Conservation (phyloP, 306 rosid species). For the Rubus parviflorus region DNA sequence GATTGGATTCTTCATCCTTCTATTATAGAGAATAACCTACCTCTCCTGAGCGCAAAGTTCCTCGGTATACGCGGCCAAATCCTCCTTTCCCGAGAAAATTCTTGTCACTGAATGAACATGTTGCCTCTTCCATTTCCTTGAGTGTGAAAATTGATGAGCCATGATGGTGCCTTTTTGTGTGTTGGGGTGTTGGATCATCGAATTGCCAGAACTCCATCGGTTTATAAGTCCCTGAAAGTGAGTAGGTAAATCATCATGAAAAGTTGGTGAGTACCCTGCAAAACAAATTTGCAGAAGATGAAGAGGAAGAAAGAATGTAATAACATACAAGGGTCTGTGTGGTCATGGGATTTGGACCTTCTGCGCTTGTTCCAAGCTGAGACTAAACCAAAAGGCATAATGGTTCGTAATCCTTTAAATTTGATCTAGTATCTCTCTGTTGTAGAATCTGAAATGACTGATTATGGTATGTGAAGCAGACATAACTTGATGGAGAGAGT, state of each 20-base stretch:
- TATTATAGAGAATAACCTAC: constrained; percentile 24
- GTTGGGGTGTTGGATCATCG: constrained; percentile 60
- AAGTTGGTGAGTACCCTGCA: background rate
- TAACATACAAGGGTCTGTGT: constrained; percentile 72
- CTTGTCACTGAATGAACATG: constrained; percentile 77
- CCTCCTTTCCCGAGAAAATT: constrained; percentile 95
- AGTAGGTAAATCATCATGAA: constrained; percentile 8
- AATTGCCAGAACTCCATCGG: constrained; percentile 80
- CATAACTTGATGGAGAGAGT: constrained; percentile 31
- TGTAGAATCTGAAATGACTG: constrained; percentile 33
- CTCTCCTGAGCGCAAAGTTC: constrained; percentile 83
- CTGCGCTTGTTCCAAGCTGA: constrained; percentile 97
- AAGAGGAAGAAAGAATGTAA: constrained; percentile 10
- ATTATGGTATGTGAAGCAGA: constrained; percentile 26
- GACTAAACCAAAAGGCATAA: constrained; percentile 85
- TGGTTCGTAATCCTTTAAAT: constrained; percentile 26
- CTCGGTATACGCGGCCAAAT: constrained; percentile 81
- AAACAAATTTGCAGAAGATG: background rate
- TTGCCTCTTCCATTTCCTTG: constrained; percentile 93
- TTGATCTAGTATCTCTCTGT: constrained; percentile 2
- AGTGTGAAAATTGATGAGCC: constrained; percentile 77
- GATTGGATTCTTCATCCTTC: background rate
- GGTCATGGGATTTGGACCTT: constrained; percentile 76
- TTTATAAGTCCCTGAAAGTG: constrained; percentile 71
- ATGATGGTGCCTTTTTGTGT: constrained; percentile 65